Base-by-base conservation (phyloP, 179 eudicot genomes). In the Beta corolliflora region DNA sequence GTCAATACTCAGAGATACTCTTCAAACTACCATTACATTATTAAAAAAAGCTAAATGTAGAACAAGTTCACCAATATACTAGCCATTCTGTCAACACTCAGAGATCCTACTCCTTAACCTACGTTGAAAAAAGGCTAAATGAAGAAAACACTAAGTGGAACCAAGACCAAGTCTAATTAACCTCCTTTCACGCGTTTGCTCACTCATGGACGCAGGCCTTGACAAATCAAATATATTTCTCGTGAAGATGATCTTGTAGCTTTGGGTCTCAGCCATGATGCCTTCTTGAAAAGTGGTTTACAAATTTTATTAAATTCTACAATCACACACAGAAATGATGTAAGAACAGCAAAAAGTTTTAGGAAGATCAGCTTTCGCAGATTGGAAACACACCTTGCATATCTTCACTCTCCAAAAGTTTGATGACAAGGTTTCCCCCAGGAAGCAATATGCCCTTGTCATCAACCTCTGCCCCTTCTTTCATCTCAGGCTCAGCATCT, bases 141-240 rank as follows among this genome's bases (percentile, higher is more conserved):
- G 41, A 2, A 36, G 41, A 36, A 25, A 25, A 36, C 41, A 36
- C 41, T 36, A 36, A 3, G 41, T 36, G 41, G 41, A 36, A 2
- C 41, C 41, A 36, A 36, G 41, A 36, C 41, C 41, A 36, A 36
- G 41, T 36, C 41, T 36, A 36, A 36, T 36, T 36, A 36, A 36
- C 41, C 41, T 3, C 41, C 41, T 36, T 36, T 36, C 1, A 36
- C 41, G 3, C 41, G 41, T 36, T 36, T 36, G 41, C 41, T 36
- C 2, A 36, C 41, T 72, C 84, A 64, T 56, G 60, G 76, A 25
- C 86, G 84, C 75, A 93, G 80, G 48, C 93, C 95, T 81, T 95
- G 98, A 88, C 98, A 93, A 54, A 95, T 92, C 84, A 95, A 84
- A 83, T 95, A 95, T 81, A 93, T 93, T 84, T 95, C 99, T 81